These are phyloP conservation scores for Erysimum cheiri DNA, from an alignment of 441 rosid species.

Conservation along the genomic window DNA sequence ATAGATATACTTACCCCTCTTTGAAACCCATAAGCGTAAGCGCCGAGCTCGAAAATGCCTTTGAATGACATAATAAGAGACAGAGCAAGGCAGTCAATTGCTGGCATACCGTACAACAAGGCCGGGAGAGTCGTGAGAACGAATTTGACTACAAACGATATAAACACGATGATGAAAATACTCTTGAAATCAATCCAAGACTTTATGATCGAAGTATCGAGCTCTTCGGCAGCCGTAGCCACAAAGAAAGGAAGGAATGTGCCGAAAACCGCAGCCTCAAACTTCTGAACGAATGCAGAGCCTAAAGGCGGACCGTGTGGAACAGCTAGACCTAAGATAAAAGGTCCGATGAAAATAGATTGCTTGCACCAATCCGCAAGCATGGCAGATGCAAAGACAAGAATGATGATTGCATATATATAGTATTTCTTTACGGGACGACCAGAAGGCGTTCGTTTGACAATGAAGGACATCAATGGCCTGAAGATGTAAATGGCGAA, in stretches of 20 bases:
- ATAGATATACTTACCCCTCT: constrained; percentile 38
- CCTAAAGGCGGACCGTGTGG: constrained; percentile 47
- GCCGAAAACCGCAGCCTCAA: constrained; percentile 39
- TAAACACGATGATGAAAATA: neutral
- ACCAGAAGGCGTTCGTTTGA: constrained; percentile 52
- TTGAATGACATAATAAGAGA: constrained; percentile 51
- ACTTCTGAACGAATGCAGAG: constrained; percentile 39
- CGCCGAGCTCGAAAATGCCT: constrained; percentile 52
- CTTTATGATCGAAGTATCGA: constrained; percentile 11
- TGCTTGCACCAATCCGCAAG: constrained; percentile 22
- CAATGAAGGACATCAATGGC: constrained; percentile 52
- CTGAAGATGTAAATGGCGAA: constrained; percentile 38
- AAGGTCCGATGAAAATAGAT: constrained; percentile 43
- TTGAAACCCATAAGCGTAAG: constrained; percentile 38
- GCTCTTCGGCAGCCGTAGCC: constrained; percentile 27
- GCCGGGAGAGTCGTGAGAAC: constrained; percentile 37
- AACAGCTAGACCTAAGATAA: constrained; percentile 41
- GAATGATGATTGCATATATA: constrained; percentile 28
- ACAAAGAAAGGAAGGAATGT: constrained; percentile 42
- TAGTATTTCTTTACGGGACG: constrained; percentile 40
- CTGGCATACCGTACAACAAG: constrained; percentile 46
- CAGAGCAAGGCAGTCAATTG: constrained; percentile 48
- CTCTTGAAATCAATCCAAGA: constrained; percentile 18
- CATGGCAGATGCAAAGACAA: constrained; percentile 33
- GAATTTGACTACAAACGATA: constrained; percentile 38